Evolutionary conservation across 371 early-diverging fungal species (phyloP), one percentile per base, ranked within the genome.

Genomic region (Mycotypha africana): DNA sequence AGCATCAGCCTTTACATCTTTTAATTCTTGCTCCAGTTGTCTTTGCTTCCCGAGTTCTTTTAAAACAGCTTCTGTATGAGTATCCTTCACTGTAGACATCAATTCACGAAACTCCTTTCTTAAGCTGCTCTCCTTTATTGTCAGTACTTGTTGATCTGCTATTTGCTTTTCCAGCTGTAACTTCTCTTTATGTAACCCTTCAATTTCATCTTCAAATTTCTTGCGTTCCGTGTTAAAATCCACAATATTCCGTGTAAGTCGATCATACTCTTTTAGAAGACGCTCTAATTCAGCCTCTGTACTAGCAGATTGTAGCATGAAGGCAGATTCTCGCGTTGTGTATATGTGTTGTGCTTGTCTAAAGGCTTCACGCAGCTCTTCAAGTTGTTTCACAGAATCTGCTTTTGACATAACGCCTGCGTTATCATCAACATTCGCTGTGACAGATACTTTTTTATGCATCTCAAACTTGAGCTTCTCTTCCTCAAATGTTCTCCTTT

Each of bases 61-160:
- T 14, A 67, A 51, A 6, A 81, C 47, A 4, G 51, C 60, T 47
- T 56, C 53, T 22, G 56, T 55, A 30, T 82, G 78, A 14, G 74
- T 72, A 15, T 59, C 53, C 26, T 75, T 71, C 2, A 73, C 53
- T 22, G 62, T 60, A 4, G 58, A 49, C 73, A 81, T 78, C 40
- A 78, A 57, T 12, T 70, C 56, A 25, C 82, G 47, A 53, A 82
- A 82, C 38, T 82, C 82, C 41, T 67, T 75, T 17, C 78, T 56
- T 36, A 82, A 42, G 21, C 67, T 57, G 0, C 73, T 78, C 1
- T 67, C 49, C 3, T 40, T 50, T 17, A 70, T 7, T 8, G 37
- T 44, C 4, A 56, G 49, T 2, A 66, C 41, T 15, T 53, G 42
- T 42, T 58, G 51, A 44, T 72, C 69, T 1, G 58, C 54, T 4